Evolutionary conservation across 2,329 filamentous ascomycete genomes (phyloP).

Genomic region (Exserohilum turcica): DNA sequence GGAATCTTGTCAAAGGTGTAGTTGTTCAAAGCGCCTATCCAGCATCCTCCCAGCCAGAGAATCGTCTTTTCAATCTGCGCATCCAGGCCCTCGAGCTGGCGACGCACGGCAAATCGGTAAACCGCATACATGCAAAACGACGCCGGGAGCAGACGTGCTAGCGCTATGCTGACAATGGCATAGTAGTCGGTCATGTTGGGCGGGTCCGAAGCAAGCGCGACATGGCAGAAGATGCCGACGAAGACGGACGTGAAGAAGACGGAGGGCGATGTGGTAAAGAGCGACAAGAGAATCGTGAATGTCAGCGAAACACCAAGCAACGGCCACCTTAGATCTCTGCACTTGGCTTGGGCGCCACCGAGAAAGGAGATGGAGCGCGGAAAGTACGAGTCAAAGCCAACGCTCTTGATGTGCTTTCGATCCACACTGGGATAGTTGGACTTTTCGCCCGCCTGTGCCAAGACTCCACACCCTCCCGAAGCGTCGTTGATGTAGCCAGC

Average conservation of each 20-base stretch:
- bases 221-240: constrained; percentile 82
- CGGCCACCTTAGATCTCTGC: constrained; percentile 81
- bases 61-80: constrained; percentile 90
- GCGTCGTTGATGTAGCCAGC: constrained; percentile 74
- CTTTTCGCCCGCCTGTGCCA: constrained; percentile 72
- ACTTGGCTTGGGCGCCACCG: constrained; percentile 66
- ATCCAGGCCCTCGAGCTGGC: constrained; percentile 71
- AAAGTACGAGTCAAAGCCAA: constrained; percentile 85
- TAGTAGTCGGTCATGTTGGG: constrained; percentile 71
- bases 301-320: constrained; percentile 79
- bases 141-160: constrained; percentile 84
- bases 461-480: constrained; percentile 80
- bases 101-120: constrained; percentile 79
- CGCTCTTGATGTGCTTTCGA: constrained; percentile 75
- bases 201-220: constrained; percentile 86
- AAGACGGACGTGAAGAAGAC: constrained; percentile 88
- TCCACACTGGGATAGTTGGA: constrained; percentile 66
- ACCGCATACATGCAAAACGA: constrained; percentile 87
- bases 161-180: constrained; percentile 73
- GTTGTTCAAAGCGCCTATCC: constrained; percentile 90
- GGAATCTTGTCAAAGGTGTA: constrained; percentile 95
- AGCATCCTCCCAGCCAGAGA: constrained; percentile 86
- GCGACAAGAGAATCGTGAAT: constrained; percentile 76
- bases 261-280: constrained; percentile 78
- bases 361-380: constrained; percentile 84